Conservation (phyloP, 2,329 filamentous ascomycete species). For the Polytolypa hystricis region DNA sequence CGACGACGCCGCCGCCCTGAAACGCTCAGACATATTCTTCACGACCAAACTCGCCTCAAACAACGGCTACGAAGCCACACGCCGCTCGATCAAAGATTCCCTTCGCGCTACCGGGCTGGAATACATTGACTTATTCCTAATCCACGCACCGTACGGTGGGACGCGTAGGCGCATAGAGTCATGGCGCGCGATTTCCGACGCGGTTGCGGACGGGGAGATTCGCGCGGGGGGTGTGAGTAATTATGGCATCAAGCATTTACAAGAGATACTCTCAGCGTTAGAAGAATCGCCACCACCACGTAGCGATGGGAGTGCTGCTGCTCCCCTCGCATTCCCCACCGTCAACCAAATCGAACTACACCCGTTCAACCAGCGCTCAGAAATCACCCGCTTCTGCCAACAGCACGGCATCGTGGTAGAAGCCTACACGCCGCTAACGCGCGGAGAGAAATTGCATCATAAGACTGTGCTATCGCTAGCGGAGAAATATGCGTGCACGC, state of each 20-base stretch:
- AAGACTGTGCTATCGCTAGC: slow-evolving; percentile 51
- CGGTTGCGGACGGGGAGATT: slow-evolving; percentile 49
- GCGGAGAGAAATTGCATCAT: slow-evolving; percentile 59
- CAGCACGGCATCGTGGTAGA: slow-evolving; percentile 59
- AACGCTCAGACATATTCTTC: slow-evolving; percentile 41
- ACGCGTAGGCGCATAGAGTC: slow-evolving; percentile 34
- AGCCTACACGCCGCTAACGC: slow-evolving; percentile 68
- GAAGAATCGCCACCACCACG: too few relatives aligned
- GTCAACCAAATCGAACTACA: slow-evolving; percentile 36
- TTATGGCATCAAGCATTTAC: slow-evolving; percentile 45
- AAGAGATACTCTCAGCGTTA: slow-evolving; percentile 37
- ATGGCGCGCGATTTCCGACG: slow-evolving; percentile 56
- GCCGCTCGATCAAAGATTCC: slow-evolving; percentile 46
- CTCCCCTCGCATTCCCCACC: slow-evolving; percentile 31
- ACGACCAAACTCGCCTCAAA: slow-evolving; percentile 43
- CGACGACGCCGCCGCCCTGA: slow-evolving; percentile 22
- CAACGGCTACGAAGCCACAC: slow-evolving; percentile 35
- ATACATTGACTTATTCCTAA: slow-evolving; percentile 59
- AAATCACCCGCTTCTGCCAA: slow-evolving; percentile 56
- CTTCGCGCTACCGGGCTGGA: slow-evolving; percentile 55
- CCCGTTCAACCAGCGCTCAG: slow-evolving; percentile 52
- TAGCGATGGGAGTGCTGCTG: too few relatives aligned
- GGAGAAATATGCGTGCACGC: slow-evolving; percentile 57
- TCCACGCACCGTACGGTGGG: slow-evolving; percentile 42
- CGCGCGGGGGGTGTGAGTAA: slow-evolving; percentile 68